These are phyloP conservation scores for Aspergillus sclerotialis DNA, from an alignment of 2,329 filamentous ascomycete genomes.

Conservation along the genomic window DNA sequence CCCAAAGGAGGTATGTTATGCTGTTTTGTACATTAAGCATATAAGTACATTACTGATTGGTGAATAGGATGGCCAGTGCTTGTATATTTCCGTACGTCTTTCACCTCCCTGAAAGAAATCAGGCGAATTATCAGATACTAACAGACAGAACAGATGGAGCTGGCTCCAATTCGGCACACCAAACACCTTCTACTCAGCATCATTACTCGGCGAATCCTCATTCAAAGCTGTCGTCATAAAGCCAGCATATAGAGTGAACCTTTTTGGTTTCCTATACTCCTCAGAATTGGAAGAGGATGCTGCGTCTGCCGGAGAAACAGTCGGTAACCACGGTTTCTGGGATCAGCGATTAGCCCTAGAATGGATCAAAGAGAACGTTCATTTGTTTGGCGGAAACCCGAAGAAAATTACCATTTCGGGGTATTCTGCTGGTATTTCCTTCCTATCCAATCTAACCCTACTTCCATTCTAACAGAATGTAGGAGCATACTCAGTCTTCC, in stretches of 20 bases:
- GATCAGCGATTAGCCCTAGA: constrained; percentile 51
- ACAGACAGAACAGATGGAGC: constrained; percentile 49
- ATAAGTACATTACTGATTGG: too few species aligned
- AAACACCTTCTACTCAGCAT: constrained; percentile 40
- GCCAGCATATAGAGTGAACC: constrained; percentile 51
- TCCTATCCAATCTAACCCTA: neutral
- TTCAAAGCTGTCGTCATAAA: constrained; percentile 47
- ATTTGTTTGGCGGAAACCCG: constrained; percentile 45
- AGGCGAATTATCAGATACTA: too few species aligned
- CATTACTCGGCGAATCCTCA: constrained; percentile 43
- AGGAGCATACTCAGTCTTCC: constrained; percentile 50
- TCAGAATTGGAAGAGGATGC: constrained; percentile 41
- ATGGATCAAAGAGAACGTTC: constrained; percentile 48
- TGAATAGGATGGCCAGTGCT: constrained; percentile 49
- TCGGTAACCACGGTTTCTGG: constrained; percentile 51
- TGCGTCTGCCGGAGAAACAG: constrained; percentile 25
- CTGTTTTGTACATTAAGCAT: too few species aligned
- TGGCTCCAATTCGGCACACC: constrained; percentile 52
- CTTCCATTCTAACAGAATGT: constrained; percentile 4
- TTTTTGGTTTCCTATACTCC: constrained; percentile 51
- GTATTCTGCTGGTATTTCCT: constrained; percentile 45
- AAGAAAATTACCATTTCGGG: constrained; percentile 48
- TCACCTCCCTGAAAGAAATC: too few species aligned
- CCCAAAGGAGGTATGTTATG: constrained; percentile 27
- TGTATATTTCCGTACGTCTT: constrained; percentile 48